phyloP scores from a whole-genome alignment of 306 rosid genomes.

The Hippophae tibetana region DNA sequence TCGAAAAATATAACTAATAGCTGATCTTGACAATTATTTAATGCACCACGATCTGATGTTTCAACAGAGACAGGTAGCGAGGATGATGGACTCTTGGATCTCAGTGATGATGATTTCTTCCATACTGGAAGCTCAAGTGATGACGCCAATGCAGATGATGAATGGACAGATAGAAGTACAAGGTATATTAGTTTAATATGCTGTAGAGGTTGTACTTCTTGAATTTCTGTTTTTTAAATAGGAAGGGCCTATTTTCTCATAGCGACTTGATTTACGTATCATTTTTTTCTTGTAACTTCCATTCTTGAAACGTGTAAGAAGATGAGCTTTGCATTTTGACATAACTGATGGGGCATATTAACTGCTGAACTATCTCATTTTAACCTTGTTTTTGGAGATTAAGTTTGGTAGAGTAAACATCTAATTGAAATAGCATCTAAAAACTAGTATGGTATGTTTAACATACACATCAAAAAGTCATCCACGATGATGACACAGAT shows the following conservation, averaged over 20 bases:
- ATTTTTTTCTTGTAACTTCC: neutral
- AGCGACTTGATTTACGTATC: neutral
- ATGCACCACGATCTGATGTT: slow-evolving; percentile 3
- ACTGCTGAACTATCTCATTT: neutral
- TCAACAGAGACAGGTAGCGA: slow-evolving; percentile 91
- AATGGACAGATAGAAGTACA: slow-evolving; percentile 94
- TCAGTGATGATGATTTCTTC: slow-evolving; percentile 95
- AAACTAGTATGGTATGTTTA: slow-evolving; percentile 4
- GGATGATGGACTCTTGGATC: slow-evolving; percentile 89
- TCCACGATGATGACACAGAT: slow-evolving; percentile 3
- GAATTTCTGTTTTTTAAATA: neutral
- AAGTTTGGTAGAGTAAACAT: neutral
- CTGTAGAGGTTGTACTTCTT: slow-evolving; percentile 13
- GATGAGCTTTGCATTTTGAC: neutral
- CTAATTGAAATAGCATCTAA: neutral
- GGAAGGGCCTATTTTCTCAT: slow-evolving; percentile 2
- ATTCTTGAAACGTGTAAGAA: neutral
- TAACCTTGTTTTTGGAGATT: neutral
- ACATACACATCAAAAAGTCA: neutral
- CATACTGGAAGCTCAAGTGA: slow-evolving; percentile 79
- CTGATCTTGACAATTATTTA: neutral
- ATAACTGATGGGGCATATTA: neutral
- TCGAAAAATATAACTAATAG: too few relatives aligned
- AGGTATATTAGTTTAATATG: slow-evolving; percentile 34
- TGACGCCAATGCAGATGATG: slow-evolving; percentile 97